Evolutionary conservation across 805 yeast species (phyloP).

Genomic region (Barnettozyma populi): DNA sequence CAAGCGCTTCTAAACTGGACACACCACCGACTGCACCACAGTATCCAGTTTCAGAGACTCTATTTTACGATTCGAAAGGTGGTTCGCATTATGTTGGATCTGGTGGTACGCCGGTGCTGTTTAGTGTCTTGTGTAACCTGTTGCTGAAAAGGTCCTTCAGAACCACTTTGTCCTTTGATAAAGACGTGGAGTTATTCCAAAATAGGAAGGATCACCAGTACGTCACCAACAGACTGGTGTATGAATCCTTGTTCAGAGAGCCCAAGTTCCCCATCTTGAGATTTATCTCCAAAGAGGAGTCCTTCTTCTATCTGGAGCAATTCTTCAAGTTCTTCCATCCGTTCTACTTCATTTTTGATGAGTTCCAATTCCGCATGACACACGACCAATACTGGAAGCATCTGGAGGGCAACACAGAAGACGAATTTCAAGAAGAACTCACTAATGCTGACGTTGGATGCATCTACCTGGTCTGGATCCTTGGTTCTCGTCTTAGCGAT

Average conservation of each 20-base stretch:
- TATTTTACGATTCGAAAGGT: constrained; percentile 40
- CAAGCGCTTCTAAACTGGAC: background rate
- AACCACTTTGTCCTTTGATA: constrained; percentile 33
- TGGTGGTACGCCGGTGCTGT: constrained; percentile 39
- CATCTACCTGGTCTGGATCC: constrained; percentile 40
- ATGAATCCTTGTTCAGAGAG: constrained; percentile 11
- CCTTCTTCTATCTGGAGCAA: constrained; percentile 31
- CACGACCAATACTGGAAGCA: constrained; percentile 36
- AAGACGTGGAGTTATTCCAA: constrained; percentile 20
- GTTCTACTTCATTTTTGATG: constrained; percentile 37
- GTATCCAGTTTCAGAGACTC: constrained; percentile 20
- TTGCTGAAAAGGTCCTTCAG: constrained; percentile 30
- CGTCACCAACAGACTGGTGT: constrained; percentile 7
- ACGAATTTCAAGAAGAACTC: constrained; percentile 9
- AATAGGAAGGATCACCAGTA: constrained; percentile 12
- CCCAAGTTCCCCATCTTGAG: constrained; percentile 35
- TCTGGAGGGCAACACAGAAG: constrained; percentile 1
- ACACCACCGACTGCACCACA: constrained; percentile 1
- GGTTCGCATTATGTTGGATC: constrained; percentile 44
- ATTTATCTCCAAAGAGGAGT: constrained; percentile 29
- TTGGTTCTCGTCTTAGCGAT: constrained; percentile 22
- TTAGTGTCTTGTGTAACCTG: constrained; percentile 39
- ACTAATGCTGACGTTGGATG: constrained; percentile 32
- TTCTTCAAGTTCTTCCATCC: constrained; percentile 42
- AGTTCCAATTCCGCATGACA: constrained; percentile 27